Percentiles rank a stretch among this genome's conserved stretches.
Evolutionary conservation across 192 early-diverging fungal genomes (phyloP).

Genomic region (Backusella circina): DNA sequence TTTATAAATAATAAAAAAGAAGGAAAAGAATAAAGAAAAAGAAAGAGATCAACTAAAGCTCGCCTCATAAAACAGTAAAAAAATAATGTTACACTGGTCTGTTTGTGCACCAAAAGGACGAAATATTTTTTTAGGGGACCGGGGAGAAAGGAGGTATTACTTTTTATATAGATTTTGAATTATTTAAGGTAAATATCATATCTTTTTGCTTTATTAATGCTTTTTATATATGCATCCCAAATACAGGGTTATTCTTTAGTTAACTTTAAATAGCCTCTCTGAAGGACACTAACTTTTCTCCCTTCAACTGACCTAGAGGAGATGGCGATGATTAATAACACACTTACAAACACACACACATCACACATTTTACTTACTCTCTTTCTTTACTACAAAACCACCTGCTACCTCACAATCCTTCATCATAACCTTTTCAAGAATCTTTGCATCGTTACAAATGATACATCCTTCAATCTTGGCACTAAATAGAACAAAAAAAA

Average conservation of each 20-base stretch:
- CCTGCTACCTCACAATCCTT: constrained; percentile 88
- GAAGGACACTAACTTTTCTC: constrained; percentile 31
- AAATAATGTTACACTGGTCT: constrained; percentile 8
- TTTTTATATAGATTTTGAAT: neutral
- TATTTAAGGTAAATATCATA: neutral
- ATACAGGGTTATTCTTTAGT: neutral
- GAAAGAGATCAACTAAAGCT: neutral
- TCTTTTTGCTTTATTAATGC: neutral
- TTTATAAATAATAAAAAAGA: constrained; percentile 18
- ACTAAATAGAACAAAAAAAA: constrained; percentile 34
- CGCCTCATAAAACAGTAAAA: neutral
- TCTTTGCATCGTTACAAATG: constrained; percentile 77
- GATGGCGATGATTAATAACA: neutral
- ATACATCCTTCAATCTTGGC: constrained; percentile 87
- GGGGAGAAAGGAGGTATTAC: neutral
- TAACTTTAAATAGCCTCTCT: constrained; percentile 21
- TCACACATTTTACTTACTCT: constrained; percentile 44
- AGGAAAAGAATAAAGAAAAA: constrained; percentile 4
- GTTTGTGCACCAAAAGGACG: constrained; percentile 4
- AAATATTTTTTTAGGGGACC: neutral
- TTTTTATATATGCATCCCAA: neutral
- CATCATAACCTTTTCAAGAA: constrained; percentile 69
- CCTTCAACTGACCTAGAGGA: constrained; percentile 28
- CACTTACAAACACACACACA: neutral
- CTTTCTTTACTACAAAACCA: constrained; percentile 60